Conservation (phyloP, 768 basidiomycete genomes). For the Suillus ampliporus region DNA sequence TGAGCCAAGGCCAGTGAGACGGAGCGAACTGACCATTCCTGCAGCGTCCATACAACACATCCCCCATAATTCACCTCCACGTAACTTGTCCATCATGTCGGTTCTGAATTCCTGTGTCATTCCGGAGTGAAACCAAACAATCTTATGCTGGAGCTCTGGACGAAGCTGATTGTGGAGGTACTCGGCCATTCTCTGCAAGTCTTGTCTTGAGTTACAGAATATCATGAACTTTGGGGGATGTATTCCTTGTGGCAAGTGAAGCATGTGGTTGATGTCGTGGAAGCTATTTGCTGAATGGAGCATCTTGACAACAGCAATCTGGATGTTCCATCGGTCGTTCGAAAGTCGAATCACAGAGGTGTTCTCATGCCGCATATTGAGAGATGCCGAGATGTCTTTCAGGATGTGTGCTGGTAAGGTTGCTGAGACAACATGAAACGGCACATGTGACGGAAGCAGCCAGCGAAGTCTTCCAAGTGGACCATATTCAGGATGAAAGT, state of each 20-base stretch:
- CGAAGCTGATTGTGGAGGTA: not conserved
- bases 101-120: conserved; percentile 19
- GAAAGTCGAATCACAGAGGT: too few species aligned
- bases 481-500: conserved; percentile 4
- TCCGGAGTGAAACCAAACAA: conserved; percentile 33
- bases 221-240: conserved; percentile 2
- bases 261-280: too few species aligned
- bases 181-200: not conserved
- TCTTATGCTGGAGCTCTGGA: conserved; percentile 12
- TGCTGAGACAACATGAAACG: too few species aligned
- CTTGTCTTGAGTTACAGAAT: conserved; percentile 20
- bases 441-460: too few species aligned
- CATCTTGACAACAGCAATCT: too few species aligned
- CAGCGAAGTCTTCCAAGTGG: not conserved
- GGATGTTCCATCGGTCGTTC: too few species aligned
- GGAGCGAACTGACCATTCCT: conserved; percentile 35
- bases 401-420: too few species aligned
- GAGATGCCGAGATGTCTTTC: too few species aligned
- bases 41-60: conserved; percentile 38
- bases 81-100: conserved; percentile 17
- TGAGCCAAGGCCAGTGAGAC: too few species aligned
- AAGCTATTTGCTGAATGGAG: too few species aligned
- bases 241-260: too few species aligned
- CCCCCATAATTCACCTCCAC: conserved; percentile 27
- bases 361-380: too few species aligned